Percentiles rank a stretch among this genome's conserved stretches.
These are phyloP conservation scores for Leucoagaricus sp. DNA, from an alignment of 1,284 basidiomycete species.

Conservation along the genomic window DNA sequence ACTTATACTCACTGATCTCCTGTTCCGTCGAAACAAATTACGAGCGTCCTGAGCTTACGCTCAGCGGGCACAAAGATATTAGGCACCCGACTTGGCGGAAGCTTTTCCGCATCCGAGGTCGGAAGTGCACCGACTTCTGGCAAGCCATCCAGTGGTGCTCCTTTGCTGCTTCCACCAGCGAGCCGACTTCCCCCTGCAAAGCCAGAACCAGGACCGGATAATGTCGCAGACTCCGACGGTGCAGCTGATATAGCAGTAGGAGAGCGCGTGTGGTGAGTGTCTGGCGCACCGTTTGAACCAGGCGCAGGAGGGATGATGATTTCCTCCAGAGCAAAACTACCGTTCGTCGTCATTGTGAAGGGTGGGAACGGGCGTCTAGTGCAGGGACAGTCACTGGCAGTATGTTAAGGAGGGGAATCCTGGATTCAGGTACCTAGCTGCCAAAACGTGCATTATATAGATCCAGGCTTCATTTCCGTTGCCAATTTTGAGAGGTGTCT, in stretches of 20 bases:
- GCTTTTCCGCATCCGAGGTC: neutral
- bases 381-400: too few species aligned
- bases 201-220: neutral
- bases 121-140: neutral
- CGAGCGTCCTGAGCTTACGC: slow-evolving; percentile 14
- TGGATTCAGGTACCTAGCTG: too few species aligned
- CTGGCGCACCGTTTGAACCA: neutral
- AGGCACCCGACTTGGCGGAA: neutral
- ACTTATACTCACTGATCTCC: slow-evolving; percentile 20
- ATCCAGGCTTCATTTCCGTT: too few species aligned
- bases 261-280: slow-evolving; percentile 1
- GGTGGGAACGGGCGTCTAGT: too few species aligned
- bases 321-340: neutral
- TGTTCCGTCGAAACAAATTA: slow-evolving; percentile 20
- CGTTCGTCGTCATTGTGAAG: neutral
- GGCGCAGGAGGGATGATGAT: neutral
- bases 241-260: slow-evolving; percentile 7
- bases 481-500: too few species aligned
- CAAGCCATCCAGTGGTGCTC: neutral
- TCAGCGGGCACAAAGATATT: slow-evolving; percentile 10
- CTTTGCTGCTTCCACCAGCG: neutral
- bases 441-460: too few species aligned
- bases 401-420: too few species aligned
- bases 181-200: too few species aligned
- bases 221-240: slow-evolving; percentile 6